Base-by-base conservation (phyloP, 2,329 filamentous ascomycete genomes). In the Talaromyces rugulosus region DNA sequence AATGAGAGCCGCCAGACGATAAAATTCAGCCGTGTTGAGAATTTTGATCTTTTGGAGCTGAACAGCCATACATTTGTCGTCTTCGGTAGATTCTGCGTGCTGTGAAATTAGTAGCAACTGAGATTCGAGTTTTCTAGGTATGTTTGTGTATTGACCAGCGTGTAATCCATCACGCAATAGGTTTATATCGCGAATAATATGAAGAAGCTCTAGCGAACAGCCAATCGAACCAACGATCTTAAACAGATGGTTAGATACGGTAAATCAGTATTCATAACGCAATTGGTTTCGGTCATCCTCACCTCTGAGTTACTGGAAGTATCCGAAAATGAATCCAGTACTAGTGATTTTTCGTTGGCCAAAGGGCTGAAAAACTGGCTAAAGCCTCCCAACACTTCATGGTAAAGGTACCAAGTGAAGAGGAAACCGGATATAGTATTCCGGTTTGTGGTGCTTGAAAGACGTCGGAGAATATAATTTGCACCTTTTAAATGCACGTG, bases 351-450 rank as follows among this genome's bases (percentile, higher is more conserved):
- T 23, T 30, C 34, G 23, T 27, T 6, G 31, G n/a, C 44, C 12
- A 16, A 36, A 36, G 14, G 34, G 34, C 34, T 36, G 16, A 12
- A 36, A 36, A 36, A 36, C 34, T 56, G 52, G 16, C 52, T 60
- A 31, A 54, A 60, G 7, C 36, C 59, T 12, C 59, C 59, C 14
- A 60, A 40, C n/a, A 60, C 59, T 60, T 60, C 59, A 50, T 60
- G 59, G 34, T 60, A 60, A 28, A 60, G 34, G 18, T 56, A 56
- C 59, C 59, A 60, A 3, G 59, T 60, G 47, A 34, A 60, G 30
- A 60, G 30, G 31, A 60, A 60, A 36, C 34, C 23, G n/a, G 23
- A 51, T 4, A 18, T 40, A 12, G 12, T 11, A 44, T 30, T 51
- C 4, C 52, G n/a, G 11, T 18, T 6, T 18, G 18, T 8, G 18